Base-by-base conservation (phyloP, 805 yeast species). In the Barnettozyma botsteinii region DNA sequence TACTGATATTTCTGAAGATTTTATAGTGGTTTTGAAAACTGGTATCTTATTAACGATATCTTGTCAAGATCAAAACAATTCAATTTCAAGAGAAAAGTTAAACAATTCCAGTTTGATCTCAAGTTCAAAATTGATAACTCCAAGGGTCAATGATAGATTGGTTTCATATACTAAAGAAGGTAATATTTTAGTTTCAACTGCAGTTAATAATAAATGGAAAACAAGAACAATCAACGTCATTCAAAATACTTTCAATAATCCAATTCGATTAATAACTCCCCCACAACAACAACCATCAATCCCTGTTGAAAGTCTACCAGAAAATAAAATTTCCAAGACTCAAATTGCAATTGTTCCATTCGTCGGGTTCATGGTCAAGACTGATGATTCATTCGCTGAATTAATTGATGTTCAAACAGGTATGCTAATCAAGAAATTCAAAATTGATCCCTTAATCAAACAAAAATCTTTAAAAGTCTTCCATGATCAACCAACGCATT, bases 401-500 rank as follows among this genome's bases (percentile, higher is more conserved):
- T 60, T 83, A 46, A 71, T 84, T 40, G 95, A 87, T 63, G 78
- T 81, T 27, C 88, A 81, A 55, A 78, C 89, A 0, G 95, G 95
- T 7, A 77, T 79, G 0, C 61, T 84, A 28, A 64, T 87, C 38
- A 77, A 76, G 47, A 72, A 67, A 31, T 73, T 85, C 50, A 61
- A 68, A 22, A 74, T 87, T 33, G 85, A 81, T 0, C 72, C 72
- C 27, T 80, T 19, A 11, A 32, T 77, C 63, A 77, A 76, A 29
- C 47, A 40, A 3, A 73, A 73, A 2, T 56, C 82, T 0, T 72
- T 87, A 46, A 66, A 70, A 41, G 93, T 84, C 1, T 77, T 85
- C 47, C 95, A 87, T 56, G 81, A 84, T 31, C 87, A 81, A 49
- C 94, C 95, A 6, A 79, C 87, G 1, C 95, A 87, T 62, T 87